A percentile compares a stretch with the other conserved stretches of the same genome.
These are phyloP conservation scores for Halteria grandinella DNA, from an alignment of 73 alveolate species.

Conservation along the genomic window DNA sequence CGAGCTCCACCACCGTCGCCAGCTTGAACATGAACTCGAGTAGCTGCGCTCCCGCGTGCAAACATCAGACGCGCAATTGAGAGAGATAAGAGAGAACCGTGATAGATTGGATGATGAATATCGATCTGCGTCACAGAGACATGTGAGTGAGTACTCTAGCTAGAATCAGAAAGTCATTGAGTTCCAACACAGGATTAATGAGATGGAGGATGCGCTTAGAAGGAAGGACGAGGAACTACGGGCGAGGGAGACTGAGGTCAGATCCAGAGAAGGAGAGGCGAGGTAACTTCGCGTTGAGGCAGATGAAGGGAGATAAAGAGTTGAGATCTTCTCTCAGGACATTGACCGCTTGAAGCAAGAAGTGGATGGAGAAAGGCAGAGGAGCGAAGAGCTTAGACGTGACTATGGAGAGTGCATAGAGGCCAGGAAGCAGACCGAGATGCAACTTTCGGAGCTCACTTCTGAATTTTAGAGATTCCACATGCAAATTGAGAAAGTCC, in stretches of 20 bases:
- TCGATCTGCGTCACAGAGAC: neutral
- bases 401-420: neutral
- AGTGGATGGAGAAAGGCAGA: neutral
- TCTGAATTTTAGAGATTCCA: neutral
- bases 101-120: neutral
- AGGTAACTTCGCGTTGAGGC: neutral
- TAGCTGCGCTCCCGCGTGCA: neutral
- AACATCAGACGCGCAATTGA: too few relatives aligned
- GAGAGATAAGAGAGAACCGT: conserved; percentile 13
- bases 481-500: neutral
- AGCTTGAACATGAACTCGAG: conserved; percentile 35
- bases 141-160: neutral
- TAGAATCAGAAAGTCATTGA: conserved; percentile 1
- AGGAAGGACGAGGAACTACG: neutral
- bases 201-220: neutral
- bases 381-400: neutral
- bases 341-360: neutral
- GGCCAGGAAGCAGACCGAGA: neutral
- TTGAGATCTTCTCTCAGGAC: neutral
- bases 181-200: neutral
- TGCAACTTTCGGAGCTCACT: too few relatives aligned
- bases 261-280: neutral
- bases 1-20: conserved; percentile 18
- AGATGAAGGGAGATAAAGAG: neutral
- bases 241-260: neutral